These are phyloP conservation scores for Annona squamosa DNA, from an alignment of 164 flowering plant genomes.

Conservation along the genomic window DNA sequence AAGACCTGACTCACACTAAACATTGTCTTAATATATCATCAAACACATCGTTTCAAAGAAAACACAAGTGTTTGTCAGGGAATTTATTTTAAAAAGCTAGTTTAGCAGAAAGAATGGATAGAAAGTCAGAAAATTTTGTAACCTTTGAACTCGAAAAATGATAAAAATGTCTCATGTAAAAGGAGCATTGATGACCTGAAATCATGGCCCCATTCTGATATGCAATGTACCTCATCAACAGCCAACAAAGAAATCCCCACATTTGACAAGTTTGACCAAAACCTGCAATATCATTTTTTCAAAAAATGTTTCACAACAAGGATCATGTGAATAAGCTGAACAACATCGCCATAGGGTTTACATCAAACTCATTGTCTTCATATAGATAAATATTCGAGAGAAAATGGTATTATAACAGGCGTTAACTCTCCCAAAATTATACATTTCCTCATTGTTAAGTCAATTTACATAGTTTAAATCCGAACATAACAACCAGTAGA, in stretches of 20 bases:
- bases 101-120: not conserved
- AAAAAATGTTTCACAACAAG: not conserved
- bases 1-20: not conserved
- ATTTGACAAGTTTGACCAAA: constrained; percentile 45
- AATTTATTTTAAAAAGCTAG: not conserved
- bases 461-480: too few relatives aligned
- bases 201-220: constrained; percentile 72
- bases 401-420: too few relatives aligned
- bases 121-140: not conserved
- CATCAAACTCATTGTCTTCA: not conserved
- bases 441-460: too few relatives aligned
- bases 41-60: not conserved
- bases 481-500: too few relatives aligned
- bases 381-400: not conserved
- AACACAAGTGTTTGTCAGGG: not conserved
- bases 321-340: not conserved
- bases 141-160: not conserved
- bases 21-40: not conserved
- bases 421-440: too few relatives aligned
- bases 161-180: not conserved
- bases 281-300: constrained; percentile 26
- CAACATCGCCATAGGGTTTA: not conserved
- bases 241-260: constrained; percentile 51
- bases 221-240: constrained; percentile 71
- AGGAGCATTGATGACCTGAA: constrained; percentile 36